Evolutionary conservation across 2,329 filamentous ascomycete species (phyloP), one percentile per base, ranked within the genome.

Genomic region (Aspergillus fumigatiaffinis): DNA sequence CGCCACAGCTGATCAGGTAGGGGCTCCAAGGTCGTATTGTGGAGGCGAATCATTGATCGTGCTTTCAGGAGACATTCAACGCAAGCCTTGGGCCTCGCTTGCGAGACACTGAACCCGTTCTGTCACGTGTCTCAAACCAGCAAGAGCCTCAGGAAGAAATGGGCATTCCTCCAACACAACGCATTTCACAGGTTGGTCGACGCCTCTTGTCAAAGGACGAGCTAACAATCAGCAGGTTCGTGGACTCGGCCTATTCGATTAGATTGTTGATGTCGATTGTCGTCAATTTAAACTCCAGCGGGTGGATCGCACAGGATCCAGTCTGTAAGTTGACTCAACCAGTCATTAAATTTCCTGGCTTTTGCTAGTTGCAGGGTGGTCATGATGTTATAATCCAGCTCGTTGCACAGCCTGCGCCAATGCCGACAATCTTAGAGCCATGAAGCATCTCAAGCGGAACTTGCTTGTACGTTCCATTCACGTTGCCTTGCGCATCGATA

Each of bases 401-500:
- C 20, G 92, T 96, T 48, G 92, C 92, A 76, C 91, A 96, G 1
- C 92, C 92, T n/a, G 90, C 91, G 25, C 88, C 90, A 51, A 96
- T 80, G 51, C 76, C 77, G 61, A 80, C 75, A 55, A 91, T 84
- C 21, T 76, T 76, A 55, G 77, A 79, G 9, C 74, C 77, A 4
- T 79, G 70, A 17, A 81, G 75, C 67, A 81, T 80, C 62, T 80
- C 81, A 49, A 85, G 82, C 23, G 82, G 81, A 68, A 95, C 83
- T 57, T 84, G 76, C 68, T 88, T 92, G 80, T 83, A 90, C 58
- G 80, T 80, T 9, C 83, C 87, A 62, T 87, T 88, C 49, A 92
- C 86, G 73, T 90, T 84, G 51, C 85, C 86, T 60, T 82, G 77
- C 20, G 81, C 77, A 60, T 86, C 84, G 12, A 77, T 79, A 46